Evolutionary conservation across 2,329 filamentous ascomycete species (phyloP).

Genomic region (Aspergillus aculeatus): DNA sequence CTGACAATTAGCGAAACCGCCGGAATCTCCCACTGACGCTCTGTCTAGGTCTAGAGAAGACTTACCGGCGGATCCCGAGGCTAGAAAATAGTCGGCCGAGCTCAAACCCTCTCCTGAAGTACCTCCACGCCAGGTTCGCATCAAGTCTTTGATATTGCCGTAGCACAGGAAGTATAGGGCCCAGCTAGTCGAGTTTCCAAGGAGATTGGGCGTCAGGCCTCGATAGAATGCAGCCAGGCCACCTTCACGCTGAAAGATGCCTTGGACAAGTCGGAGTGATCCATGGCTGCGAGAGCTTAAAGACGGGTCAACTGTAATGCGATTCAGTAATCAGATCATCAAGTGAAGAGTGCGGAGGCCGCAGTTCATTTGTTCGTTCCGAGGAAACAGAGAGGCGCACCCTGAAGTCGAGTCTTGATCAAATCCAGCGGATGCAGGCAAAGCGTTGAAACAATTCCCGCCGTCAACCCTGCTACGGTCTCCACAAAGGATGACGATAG

Average conservation of each 20-base stretch:
- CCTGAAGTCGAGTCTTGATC: constrained; percentile 93
- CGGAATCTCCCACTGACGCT: background rate
- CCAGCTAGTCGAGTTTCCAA: constrained; percentile 90
- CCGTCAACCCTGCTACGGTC: constrained; percentile 83
- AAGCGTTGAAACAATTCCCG: constrained; percentile 81
- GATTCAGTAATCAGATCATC: background rate
- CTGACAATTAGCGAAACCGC: background rate
- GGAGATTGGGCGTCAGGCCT: constrained; percentile 82
- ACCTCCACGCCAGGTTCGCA: constrained; percentile 45
- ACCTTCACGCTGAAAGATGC: constrained; percentile 56
- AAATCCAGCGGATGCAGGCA: constrained; percentile 90
- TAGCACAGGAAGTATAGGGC: constrained; percentile 85
- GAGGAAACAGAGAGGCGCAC: constrained; percentile 48
- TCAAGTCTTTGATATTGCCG: constrained; percentile 57
- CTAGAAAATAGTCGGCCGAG: constrained; percentile 74
- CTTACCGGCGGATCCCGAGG: constrained; percentile 63
- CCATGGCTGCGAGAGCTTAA: constrained; percentile 50
- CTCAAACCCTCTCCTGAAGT: constrained; percentile 44
- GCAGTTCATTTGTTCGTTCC: too few species aligned
- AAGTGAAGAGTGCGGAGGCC: background rate
- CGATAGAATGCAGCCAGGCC: constrained; percentile 74
- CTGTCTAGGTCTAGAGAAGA: background rate
- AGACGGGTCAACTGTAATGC: constrained; percentile 49
- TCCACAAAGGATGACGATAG: constrained; percentile 78
- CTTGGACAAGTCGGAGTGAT: constrained; percentile 53